Conservation (phyloP, 2,329 filamentous ascomycete species). For the Beauveria bassiana region DNA sequence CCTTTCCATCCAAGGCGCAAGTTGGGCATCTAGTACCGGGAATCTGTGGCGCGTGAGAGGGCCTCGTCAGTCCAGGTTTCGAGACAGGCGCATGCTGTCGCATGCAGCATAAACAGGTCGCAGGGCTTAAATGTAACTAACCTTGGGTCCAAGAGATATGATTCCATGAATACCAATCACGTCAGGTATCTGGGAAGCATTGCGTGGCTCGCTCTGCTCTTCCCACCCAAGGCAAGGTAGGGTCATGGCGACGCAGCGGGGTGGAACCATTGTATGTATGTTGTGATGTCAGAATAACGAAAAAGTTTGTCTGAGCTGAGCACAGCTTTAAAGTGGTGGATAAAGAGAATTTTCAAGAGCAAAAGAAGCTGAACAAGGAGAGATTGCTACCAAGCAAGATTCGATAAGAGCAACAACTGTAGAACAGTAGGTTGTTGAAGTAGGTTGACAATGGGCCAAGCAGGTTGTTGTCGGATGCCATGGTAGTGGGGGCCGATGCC, state of each 20-base stretch:
- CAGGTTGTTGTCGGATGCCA: conserved; percentile 2
- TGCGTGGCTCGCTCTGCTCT: background rate
- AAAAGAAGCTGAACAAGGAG: background rate
- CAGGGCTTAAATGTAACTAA: background rate
- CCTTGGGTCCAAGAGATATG: conserved; percentile 9
- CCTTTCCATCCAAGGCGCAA: conserved; percentile 39
- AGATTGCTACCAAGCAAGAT: background rate
- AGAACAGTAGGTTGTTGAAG: background rate
- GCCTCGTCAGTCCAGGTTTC: background rate
- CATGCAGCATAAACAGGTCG: background rate
- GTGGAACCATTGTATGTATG: conserved; percentile 8
- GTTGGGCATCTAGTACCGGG: conserved; percentile 46
- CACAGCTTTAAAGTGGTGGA: background rate
- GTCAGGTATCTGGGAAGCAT: background rate
- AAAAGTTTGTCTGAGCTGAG: background rate
- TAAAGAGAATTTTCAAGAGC: background rate
- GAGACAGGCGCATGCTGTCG: background rate
- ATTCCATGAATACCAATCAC: background rate
- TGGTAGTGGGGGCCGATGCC: conserved; percentile 22
- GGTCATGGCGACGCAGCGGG: background rate
- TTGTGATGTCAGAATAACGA: background rate
- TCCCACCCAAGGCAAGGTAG: background rate
- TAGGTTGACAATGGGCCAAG: background rate
- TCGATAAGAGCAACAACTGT: background rate
- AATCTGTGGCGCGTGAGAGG: conserved; percentile 22